These are phyloP conservation scores for Entoloma clypeatum DNA, from an alignment of 1,284 basidiomycete genomes.

Conservation along the genomic window DNA sequence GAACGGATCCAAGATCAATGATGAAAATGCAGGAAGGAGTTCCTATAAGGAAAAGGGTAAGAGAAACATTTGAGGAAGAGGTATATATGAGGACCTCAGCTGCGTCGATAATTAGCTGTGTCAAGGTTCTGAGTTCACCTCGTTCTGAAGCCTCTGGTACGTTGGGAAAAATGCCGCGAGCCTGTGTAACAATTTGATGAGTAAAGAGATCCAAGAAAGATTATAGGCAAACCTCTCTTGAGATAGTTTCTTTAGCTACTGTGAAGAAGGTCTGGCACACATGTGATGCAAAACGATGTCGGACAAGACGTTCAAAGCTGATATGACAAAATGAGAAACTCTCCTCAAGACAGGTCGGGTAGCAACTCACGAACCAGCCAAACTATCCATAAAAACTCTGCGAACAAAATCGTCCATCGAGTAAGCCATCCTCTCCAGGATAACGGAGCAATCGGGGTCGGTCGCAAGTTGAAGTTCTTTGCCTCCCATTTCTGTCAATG, in stretches of 20 bases:
- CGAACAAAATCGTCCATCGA: conserved; percentile 94
- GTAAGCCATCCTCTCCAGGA: conserved; percentile 83
- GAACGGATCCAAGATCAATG: conserved; percentile 77
- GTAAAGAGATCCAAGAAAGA: not conserved
- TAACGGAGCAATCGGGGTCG: conserved; percentile 86
- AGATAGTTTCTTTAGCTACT: conserved; percentile 69
- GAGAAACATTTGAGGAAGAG: conserved; percentile 3
- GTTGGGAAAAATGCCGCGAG: conserved; percentile 57
- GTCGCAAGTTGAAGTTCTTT: conserved; percentile 89
- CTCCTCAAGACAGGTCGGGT: not conserved
- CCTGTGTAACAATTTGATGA: conserved; percentile 36
- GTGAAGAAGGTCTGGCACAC: conserved; percentile 86
- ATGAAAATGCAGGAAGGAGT: conserved; percentile 57
- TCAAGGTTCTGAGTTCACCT: conserved; percentile 73
- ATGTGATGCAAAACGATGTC: conserved; percentile 88
- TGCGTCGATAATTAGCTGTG: conserved; percentile 60
- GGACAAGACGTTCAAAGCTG: conserved; percentile 66
- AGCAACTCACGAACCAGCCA: conserved; percentile 77
- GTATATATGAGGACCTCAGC: conserved; percentile 49
- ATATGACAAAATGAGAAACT: conserved; percentile 7
- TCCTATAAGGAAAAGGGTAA: conserved; percentile 45
- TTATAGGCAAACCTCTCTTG: conserved; percentile 63
- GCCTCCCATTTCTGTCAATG: conserved; percentile 76
- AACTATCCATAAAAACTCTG: conserved; percentile 80
- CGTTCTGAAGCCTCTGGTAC: conserved; percentile 45